Evolutionary conservation across 805 yeast genomes (phyloP), one percentile per base, ranked within the genome.

Genomic region (Yarrowia sp.): DNA sequence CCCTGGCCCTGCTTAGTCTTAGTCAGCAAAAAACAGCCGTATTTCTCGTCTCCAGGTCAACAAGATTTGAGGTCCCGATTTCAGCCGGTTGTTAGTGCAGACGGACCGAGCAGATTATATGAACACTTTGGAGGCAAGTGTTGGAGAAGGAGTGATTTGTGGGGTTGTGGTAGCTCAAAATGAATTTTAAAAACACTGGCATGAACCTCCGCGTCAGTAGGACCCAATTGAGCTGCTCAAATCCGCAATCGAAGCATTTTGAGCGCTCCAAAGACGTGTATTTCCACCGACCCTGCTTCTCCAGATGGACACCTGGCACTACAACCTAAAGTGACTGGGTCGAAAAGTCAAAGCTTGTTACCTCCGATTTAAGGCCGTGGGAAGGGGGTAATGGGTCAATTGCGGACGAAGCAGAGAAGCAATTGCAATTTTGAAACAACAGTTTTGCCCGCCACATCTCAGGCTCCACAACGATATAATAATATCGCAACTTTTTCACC

Each of bases 341-440:
- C n/a, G n/a, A 16, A 9, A 32, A 47, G 55, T 31, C 38, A 47
- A 32, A 47, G 55, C 38, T 47, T 47, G 55, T 47, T 47, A 47
- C 38, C 55, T 47, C 55, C 55, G 55, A 47, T 47, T 47, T 47
- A 47, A 47, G 55, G 55, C 55, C 55, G 55, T 32, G 55, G 19
- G 8, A 25, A 9, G 22, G 21, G n/a, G 25, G 7, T 4, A n/a
- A n/a, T n/a, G n/a, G n/a, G 47, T n/a, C 47, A 29, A 46, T 46
- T 46, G 53, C 16, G 8, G 36, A 14, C 9, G 51, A 16, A 10
- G 13, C 8, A 3, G 27, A 8, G 9, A 0, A 19, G 55, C 36
- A 47, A 47, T 47, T 31, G 39, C n/a, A n/a, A n/a, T n/a, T n/a
- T n/a, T n/a, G n/a, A 38, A 16, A 12, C 13, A 8, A 9, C 16